Evolutionary conservation across 1,284 basidiomycete genomes (phyloP), one percentile per base, ranked within the genome.

Genomic region (Boletus albobrunnescens): DNA sequence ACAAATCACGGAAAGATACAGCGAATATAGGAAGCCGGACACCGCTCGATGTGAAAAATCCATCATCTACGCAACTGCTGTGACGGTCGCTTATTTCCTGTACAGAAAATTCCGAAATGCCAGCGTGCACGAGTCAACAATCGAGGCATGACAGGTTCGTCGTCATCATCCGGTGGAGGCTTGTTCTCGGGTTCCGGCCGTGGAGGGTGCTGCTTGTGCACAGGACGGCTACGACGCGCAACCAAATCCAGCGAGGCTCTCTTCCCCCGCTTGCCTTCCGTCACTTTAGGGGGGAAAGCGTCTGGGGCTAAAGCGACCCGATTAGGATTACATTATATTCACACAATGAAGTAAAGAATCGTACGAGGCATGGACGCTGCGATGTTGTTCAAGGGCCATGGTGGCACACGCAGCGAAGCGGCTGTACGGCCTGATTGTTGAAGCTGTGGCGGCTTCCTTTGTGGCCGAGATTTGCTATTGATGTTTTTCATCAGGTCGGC

Each of bases 101-200:
- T 67, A 41, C 63, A 64, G 42, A 67, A 67, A 46, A 64, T 67
- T 44, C 65, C 63, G 28, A 64, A 64, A 44, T 64, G 52, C 37
- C 50, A 49, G 27, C 54, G 56, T 4, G 44, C 35, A 30, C 52
- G 64, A 33, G 53, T 35, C 12, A 53, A 38, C 13, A 50, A 30
- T 33, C 53, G 54, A 12, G 43, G 36, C 9, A 35, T 14, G 16
- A 30, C 28, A 2, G 51, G 27, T 12, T 44, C 41, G 20, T 52
- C 52, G 2, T 49, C 50, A 8, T 37, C 51, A 12, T 6, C 17
- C 6, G 12, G 13, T 2, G 26, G 14, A 31, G 45, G 46, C 22
- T 49, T 48, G 4, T 13, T 26, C 14, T 58, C 49, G 3, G 7
- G 35, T 26, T 48, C 52, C 22, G 45, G 55, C 17, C 41, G 54